These are phyloP conservation scores for Thielaviopsis punctulata DNA, from an alignment of 2,329 filamentous ascomycete genomes.

Conservation along the genomic window DNA sequence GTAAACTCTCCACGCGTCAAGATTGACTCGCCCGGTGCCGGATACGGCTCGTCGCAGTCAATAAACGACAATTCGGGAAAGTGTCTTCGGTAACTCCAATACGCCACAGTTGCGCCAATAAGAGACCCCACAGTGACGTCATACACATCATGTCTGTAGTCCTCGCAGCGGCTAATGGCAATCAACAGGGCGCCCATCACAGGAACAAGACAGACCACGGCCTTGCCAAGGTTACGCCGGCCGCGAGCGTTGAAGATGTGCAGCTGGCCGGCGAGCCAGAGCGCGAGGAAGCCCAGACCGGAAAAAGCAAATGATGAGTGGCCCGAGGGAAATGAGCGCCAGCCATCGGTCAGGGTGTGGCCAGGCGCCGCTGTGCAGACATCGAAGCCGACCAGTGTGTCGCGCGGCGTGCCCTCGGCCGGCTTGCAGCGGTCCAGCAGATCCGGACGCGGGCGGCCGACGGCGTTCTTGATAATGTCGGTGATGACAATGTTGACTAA, in stretches of 20 bases:
- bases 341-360: conserved; percentile 55
- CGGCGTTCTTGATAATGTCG: conserved; percentile 66
- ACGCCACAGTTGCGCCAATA: conserved; percentile 41
- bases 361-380: conserved; percentile 57
- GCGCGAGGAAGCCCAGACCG: conserved; percentile 67
- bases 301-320: conserved; percentile 52
- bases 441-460: conserved; percentile 60
- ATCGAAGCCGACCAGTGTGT: conserved; percentile 45
- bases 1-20: conserved; percentile 20
- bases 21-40: conserved; percentile 24
- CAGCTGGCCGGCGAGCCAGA: conserved; percentile 65
- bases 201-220: conserved; percentile 39
- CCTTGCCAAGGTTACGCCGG: conserved; percentile 35
- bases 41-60: conserved; percentile 40
- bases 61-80: conserved; percentile 38
- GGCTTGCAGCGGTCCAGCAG: conserved; percentile 65
- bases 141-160: conserved; percentile 55
- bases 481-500: conserved; percentile 66
- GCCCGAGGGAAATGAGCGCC: conserved; percentile 53
- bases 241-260: conserved; percentile 32
- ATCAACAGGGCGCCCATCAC: conserved; percentile 48
- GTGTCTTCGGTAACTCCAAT: conserved; percentile 49
- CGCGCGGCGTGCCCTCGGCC: conserved; percentile 43
- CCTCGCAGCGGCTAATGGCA: conserved; percentile 50
- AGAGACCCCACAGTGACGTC: conserved; percentile 46